Base-by-base conservation (phyloP, 768 basidiomycete species). In the Tephrocybe sp. region DNA sequence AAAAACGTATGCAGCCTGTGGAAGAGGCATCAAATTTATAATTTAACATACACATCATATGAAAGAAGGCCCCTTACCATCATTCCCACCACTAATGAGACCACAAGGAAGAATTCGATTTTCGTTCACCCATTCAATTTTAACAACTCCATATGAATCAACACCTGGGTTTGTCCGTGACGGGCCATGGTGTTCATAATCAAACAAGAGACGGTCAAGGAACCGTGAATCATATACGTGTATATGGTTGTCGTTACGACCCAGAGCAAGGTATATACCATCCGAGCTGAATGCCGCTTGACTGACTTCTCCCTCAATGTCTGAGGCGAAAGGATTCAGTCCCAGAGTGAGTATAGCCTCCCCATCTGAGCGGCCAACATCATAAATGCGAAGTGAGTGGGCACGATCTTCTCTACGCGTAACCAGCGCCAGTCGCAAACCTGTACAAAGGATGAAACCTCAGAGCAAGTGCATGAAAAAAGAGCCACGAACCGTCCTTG, bases 1-100 rank as follows among this genome's bases (percentile, higher is more conserved):
- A 89, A 32, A 86, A 56, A 22, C 85, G 74, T 9, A 89, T 76
- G 59, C 84, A 85, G n/a, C 86, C 86, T 87, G 59, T 36, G 39
- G 38, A 52, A 31, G 39, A 36, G 23, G 23, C 54, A 32, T 63
- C 42, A 17, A 16, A 13, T 41, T 11, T 32, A 39, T 22, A 50
- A 38, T 36, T 33, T 48, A 26, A 40, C 38, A 30, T 19, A 20
- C 4, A 36, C 34, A 33, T 12, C 13, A 38, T 14, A 39, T 40
- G 16, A 51, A 36, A 42, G 12, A 8, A 41, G 3, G 16, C 33
- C 42, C 60, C 76, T 49, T 54, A 85, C 86, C 85, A 60, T 89
- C 86, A 32, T 76, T 70, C 0, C 86, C 85, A 3, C 81, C 84
- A 8, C 79, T 84, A 16, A 83, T 62, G 16, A 87, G 70, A 4